Evolutionary conservation across 371 early-diverging fungal genomes (phyloP).

Genomic region (Gilbertella persicaria): DNA sequence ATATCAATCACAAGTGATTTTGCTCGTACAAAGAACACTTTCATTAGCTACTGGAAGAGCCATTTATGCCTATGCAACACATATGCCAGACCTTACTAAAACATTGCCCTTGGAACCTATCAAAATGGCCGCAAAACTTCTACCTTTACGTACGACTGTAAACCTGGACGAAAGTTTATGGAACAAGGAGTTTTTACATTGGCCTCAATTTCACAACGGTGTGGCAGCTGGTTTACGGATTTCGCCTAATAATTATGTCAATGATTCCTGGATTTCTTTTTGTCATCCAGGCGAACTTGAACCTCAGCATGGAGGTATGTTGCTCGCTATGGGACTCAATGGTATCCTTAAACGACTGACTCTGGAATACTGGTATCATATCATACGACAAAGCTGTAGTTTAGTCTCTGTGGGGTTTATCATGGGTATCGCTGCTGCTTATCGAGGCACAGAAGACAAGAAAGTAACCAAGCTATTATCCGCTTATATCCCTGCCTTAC

Average conservation of each 20-base stretch:
- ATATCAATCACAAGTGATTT: conserved; percentile 50
- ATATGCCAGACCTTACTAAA: conserved; percentile 54
- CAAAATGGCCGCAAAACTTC: conserved; percentile 59
- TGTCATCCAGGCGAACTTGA: conserved; percentile 59
- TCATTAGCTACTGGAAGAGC: conserved; percentile 73
- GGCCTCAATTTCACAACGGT: conserved; percentile 90
- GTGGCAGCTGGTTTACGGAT: conserved; percentile 80
- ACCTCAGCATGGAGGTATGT: conserved; percentile 76
- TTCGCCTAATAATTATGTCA: conserved; percentile 56
- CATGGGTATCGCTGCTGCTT: conserved; percentile 73
- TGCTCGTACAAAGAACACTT: conserved; percentile 61
- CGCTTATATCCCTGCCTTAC: conserved; percentile 72
- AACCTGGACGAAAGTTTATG: conserved; percentile 48
- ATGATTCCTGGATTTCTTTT: conserved; percentile 79
- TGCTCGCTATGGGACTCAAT: conserved; percentile 80
- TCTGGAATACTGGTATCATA: conserved; percentile 61
- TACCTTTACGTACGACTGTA: conserved; percentile 60
- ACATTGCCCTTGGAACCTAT: conserved; percentile 59
- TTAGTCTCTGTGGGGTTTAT: conserved; percentile 72
- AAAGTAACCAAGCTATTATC: conserved; percentile 66
- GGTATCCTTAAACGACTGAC: conserved; percentile 72
- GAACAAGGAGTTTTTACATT: conserved; percentile 55
- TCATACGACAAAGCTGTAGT: conserved; percentile 66
- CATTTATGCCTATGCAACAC: conserved; percentile 68
- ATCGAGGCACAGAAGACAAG: conserved; percentile 66